Base-by-base conservation (phyloP, 1,284 basidiomycete genomes). In the Pseudozyma sp. region DNA sequence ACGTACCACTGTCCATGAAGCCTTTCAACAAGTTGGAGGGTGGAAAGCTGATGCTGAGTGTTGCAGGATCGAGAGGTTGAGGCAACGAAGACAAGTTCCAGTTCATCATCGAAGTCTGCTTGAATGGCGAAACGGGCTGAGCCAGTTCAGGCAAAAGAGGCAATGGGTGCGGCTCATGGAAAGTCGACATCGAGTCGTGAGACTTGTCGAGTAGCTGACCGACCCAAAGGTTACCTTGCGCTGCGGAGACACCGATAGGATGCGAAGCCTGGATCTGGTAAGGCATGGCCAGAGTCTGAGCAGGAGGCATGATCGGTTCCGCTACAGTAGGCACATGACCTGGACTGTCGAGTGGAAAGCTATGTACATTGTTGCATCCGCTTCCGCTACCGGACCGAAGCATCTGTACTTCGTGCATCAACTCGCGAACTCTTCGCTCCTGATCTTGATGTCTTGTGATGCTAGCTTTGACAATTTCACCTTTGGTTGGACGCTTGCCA, bases 401-500 rank as follows among this genome's bases (percentile, higher is more conserved):
- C 59, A 68, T 53, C 43, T 74, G 61, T 2, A 74, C 47, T 43
- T 74, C 66, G 35, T 51, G 52, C 59, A 65, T 52, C 8, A 74
- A 54, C 34, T 74, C 71, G 5, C 61, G 53, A 12, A 76, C 60
- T 2, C 67, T 55, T 21, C 68, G 39, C n/a, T 76, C 72, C 55
- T 76, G 72, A 16, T 70, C 63, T 49, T 67, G 72, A 38, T 76
- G 72, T 34, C 68, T 43, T 7, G 55, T 47, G 21, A 76, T 76
- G 57, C 64, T 68, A 35, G 72, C 72, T 51, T 70, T 76, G 68
- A 76, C 72, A 45, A 76, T 76, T n/a, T 76, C 72, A 31, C 72
- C 72, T 52, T 76, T 76, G 53, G 72, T 76, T 13, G 72, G 72
- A 11, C 64, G 48, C 52, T 70, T 76, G 19, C 72, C 72, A 0